Conservation (phyloP, 441 rosid species). For the Geranium incanum region DNA sequence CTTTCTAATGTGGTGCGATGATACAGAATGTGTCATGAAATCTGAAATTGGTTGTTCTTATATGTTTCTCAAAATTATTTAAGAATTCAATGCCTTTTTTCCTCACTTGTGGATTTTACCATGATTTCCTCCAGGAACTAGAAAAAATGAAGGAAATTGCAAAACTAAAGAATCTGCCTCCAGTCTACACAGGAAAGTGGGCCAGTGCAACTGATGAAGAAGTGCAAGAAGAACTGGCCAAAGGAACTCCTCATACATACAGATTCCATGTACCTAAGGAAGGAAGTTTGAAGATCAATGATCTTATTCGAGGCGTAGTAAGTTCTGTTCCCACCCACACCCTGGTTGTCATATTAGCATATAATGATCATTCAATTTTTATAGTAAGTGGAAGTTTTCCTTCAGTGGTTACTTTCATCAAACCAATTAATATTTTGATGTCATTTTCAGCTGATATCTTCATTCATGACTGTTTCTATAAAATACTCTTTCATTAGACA, state of each 20-base stretch:
- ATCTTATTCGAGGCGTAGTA: constrained; percentile 86
- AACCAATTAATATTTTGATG: background rate
- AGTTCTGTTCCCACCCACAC: constrained; percentile 21
- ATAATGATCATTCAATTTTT: background rate
- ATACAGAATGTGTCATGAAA: background rate
- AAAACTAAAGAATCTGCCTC: constrained; percentile 66
- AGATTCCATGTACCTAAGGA: constrained; percentile 80
- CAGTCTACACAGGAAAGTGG: constrained; percentile 86
- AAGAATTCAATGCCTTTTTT: background rate
- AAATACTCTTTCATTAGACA: background rate
- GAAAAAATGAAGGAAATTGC: constrained; percentile 83
- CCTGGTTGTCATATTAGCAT: background rate
- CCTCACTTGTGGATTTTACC: background rate
- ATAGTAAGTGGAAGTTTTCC: background rate
- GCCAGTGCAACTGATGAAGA: constrained; percentile 61
- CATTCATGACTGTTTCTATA: background rate
- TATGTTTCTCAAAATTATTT: background rate
- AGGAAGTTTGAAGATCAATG: constrained; percentile 69
- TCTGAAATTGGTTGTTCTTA: background rate
- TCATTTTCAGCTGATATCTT: background rate
- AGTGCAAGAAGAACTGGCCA: constrained; percentile 63
- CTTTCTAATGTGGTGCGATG: background rate
- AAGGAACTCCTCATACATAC: constrained; percentile 71
- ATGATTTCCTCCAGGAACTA: constrained; percentile 53
- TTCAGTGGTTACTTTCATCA: background rate